Evolutionary conservation across 1,284 basidiomycete species (phyloP), one percentile per base, ranked within the genome.

Genomic region (Cryptococcus hybrid): DNA sequence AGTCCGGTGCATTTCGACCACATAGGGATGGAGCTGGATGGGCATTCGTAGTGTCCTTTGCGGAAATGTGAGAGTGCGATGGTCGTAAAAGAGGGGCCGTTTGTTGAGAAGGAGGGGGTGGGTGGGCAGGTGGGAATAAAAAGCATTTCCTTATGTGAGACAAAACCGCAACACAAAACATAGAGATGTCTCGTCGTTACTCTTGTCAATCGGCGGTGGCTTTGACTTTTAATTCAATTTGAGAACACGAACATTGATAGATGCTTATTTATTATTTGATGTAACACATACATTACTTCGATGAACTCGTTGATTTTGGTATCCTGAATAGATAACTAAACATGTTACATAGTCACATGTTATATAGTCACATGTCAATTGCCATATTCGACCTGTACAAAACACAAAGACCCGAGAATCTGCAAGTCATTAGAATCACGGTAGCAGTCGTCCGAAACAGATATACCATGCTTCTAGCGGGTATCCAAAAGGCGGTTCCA

Each of bases 21-120:
- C 4, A 65, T 57, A 58, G 65, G 58, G 36, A 68, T 70, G 68
- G 69, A 70, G 56, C 58, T 70, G 44, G 68, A 73, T 54, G 63
- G 67, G 7, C 54, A 59, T 51, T 66, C 65, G n/a, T 60, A 47
- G 55, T 46, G 18, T 40, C 44, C 30, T 52, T 42, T 52, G 11
- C 44, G 48, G 42, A 46, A 36, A 13, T 39, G 24, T 24, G 39
- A 15, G n/a, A 36, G 18, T 13, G 8, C 5, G 47, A 36, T 44
- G 43, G 5, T 7, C 12, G 47, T 13, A 6, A 5, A 34, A 34
- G 15, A 34, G 46, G 46, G n/a, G 46, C 6, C 8, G 24, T 30
- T 30, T 30, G 47, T 11, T 13, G 47, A 36, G 18, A 9, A 15
- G 46, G 47, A 30, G 13, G 30, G 47, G 12, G 34, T 36, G 34